Evolutionary conservation across 2,329 filamentous ascomycete species (phyloP).

Genomic region (Fonsecaea multimorphosa): DNA sequence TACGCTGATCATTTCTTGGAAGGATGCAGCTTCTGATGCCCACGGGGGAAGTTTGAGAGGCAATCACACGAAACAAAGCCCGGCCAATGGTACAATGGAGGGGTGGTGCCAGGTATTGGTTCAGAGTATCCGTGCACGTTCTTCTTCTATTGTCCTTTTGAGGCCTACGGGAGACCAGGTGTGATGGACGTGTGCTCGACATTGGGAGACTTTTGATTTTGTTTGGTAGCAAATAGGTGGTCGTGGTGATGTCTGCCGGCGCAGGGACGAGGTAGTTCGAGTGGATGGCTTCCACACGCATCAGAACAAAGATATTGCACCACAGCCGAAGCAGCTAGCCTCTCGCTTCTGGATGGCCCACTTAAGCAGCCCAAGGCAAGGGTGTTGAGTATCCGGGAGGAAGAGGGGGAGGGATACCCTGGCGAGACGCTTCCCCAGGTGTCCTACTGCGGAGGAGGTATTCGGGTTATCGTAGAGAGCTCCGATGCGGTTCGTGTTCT

Average conservation of each 20-base stretch:
- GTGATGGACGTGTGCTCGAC: background rate
- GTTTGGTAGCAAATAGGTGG: background rate
- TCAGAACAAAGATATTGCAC: background rate
- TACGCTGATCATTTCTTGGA: constrained; percentile 3
- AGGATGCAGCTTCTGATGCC: background rate
- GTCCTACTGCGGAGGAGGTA: background rate
- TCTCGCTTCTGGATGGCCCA: background rate
- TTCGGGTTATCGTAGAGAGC: background rate
- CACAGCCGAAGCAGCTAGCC: background rate
- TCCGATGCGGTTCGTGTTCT: background rate
- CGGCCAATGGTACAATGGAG: background rate
- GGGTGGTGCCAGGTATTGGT: background rate
- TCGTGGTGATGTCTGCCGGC: background rate
- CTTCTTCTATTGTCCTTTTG: background rate
- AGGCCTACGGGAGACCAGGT: background rate
- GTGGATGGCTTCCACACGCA: background rate
- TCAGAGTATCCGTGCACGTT: background rate
- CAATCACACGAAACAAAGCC: background rate
- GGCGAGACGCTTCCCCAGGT: background rate
- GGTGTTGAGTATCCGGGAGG: background rate
- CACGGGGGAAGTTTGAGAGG: background rate
- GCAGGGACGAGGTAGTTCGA: background rate
- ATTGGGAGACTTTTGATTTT: background rate
- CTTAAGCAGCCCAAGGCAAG: background rate
- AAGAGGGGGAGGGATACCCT: background rate